phyloP scores from a whole-genome alignment of 192 early-diverging fungal species.

The Phlyctochytrium planicorne region DNA sequence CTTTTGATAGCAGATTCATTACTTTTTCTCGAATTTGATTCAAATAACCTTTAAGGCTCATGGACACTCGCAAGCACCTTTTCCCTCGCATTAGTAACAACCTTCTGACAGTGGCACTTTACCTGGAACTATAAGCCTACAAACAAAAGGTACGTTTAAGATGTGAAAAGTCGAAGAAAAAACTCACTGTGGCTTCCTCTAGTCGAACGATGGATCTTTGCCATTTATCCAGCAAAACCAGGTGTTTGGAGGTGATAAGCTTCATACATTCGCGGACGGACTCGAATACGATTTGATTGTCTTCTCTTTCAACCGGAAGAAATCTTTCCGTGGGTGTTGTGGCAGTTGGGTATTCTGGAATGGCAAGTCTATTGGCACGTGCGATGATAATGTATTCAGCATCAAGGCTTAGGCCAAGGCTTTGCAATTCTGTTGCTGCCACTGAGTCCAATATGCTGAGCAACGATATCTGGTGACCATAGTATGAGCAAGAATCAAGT shows the following conservation, averaged over 20 bases:
- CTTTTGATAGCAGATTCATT: too few relatives aligned
- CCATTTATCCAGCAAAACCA: background rate
- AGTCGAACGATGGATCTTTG: background rate
- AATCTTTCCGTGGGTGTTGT: background rate
- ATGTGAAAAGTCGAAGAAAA: too few relatives aligned
- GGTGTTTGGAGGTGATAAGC: background rate
- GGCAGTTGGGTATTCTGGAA: background rate
- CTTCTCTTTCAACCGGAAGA: background rate
- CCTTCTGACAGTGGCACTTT: too few relatives aligned
- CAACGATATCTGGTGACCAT: background rate
- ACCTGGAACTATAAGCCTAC: too few relatives aligned
- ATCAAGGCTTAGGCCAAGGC: too few relatives aligned
- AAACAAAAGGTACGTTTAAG: too few relatives aligned
- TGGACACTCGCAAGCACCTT: too few relatives aligned
- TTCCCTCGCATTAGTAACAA: too few relatives aligned
- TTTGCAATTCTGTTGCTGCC: background rate
- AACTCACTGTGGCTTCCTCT: background rate
- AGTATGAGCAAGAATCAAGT: background rate
- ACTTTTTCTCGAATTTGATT: too few relatives aligned
- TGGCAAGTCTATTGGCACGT: background rate
- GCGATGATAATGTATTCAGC: background rate
- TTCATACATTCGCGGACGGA: background rate
- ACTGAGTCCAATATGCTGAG: background rate
- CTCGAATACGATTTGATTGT: background rate
- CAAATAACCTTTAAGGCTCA: too few relatives aligned